Conservation (phyloP, 2,329 filamentous ascomycete species). For the Nemania sp. region DNA sequence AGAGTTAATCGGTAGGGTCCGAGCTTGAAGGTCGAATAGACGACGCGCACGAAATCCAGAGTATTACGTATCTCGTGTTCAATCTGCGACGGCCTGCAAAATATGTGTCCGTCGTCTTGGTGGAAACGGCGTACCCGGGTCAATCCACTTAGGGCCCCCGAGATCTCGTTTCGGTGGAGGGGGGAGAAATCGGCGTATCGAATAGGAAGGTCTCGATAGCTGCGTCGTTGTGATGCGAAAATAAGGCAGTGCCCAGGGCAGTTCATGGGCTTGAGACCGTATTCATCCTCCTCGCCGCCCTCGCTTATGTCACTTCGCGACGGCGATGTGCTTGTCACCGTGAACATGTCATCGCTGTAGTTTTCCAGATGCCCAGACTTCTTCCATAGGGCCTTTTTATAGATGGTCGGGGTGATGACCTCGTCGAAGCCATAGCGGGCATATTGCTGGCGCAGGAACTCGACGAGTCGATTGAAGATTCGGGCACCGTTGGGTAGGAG, state of each 20-base stretch:
- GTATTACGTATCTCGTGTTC: slow-evolving; percentile 72
- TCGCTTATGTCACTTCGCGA: slow-evolving; percentile 52
- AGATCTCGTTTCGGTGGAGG: slow-evolving; percentile 94
- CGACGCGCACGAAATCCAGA: slow-evolving; percentile 59
- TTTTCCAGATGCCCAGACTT: slow-evolving; percentile 89
- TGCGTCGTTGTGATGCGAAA: slow-evolving; percentile 84
- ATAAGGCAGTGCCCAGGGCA: slow-evolving; percentile 94
- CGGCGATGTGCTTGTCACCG: slow-evolving; percentile 71
- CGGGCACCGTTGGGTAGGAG: slow-evolving; percentile 85
- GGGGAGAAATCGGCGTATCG: slow-evolving; percentile 96
- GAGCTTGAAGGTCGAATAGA: slow-evolving; percentile 72
- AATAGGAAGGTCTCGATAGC: slow-evolving; percentile 90
- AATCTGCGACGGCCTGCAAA: slow-evolving; percentile 72
- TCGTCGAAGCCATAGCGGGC: slow-evolving; percentile 87
- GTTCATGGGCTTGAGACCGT: slow-evolving; percentile 95
- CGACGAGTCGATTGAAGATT: slow-evolving; percentile 85
- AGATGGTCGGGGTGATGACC: slow-evolving; percentile 90
- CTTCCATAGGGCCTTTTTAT: slow-evolving; percentile 89
- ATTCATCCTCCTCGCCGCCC: slow-evolving; percentile 51
- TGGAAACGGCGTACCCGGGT: slow-evolving; percentile 94
- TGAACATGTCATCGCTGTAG: slow-evolving; percentile 93
- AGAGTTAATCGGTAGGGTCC: slow-evolving; percentile 80
- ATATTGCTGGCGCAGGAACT: slow-evolving; percentile 87
- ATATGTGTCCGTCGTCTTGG: slow-evolving; percentile 96
- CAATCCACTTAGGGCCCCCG: slow-evolving; percentile 88